Evolutionary conservation across 108 stramenopile genomes (phyloP).

Genomic region (Aureococcus anophagefferens): DNA sequence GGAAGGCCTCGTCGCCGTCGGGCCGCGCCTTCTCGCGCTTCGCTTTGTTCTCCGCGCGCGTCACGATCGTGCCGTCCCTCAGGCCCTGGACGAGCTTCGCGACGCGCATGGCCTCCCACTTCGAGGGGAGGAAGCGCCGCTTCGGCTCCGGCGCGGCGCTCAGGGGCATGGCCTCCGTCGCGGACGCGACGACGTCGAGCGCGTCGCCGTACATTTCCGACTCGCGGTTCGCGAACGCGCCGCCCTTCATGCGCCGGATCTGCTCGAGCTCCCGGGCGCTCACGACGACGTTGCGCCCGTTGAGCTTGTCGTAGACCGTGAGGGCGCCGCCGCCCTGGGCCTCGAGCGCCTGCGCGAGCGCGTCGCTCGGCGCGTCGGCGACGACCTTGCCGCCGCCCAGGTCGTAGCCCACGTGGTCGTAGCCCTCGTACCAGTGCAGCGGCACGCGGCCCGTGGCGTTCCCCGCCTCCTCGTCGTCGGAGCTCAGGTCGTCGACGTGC

Average conservation of each 20-base stretch:
- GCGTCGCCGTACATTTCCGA: conserved; percentile 83
- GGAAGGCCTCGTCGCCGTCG: conserved; percentile 51
- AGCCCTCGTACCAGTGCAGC: conserved; percentile 82
- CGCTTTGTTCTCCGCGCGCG: conserved; percentile 60
- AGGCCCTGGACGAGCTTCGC: conserved; percentile 71
- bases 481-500: conserved; percentile 4
- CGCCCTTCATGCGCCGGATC: conserved; percentile 77
- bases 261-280: conserved; percentile 80
- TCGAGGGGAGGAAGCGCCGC: conserved; percentile 52
- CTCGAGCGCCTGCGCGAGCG: conserved; percentile 60
- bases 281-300: conserved; percentile 76
- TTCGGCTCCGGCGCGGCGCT: conserved; percentile 64
- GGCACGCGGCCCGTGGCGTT: conserved; percentile 82
- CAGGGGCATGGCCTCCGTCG: conserved; percentile 71
- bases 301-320: conserved; percentile 85
- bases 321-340: conserved; percentile 53
- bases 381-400: conserved; percentile 66
- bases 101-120: conserved; percentile 76
- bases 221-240: conserved; percentile 93
- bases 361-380: conserved; percentile 34
- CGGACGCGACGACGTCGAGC: conserved; percentile 78
- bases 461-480: background rate
- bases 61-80: conserved; percentile 63
- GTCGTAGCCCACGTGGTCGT: conserved; percentile 93
- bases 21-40: conserved; percentile 20